Evolutionary conservation across 176 grass and related monocot species (phyloP), one percentile per base, ranked within the genome.

Genomic region (Oryza nivara): DNA sequence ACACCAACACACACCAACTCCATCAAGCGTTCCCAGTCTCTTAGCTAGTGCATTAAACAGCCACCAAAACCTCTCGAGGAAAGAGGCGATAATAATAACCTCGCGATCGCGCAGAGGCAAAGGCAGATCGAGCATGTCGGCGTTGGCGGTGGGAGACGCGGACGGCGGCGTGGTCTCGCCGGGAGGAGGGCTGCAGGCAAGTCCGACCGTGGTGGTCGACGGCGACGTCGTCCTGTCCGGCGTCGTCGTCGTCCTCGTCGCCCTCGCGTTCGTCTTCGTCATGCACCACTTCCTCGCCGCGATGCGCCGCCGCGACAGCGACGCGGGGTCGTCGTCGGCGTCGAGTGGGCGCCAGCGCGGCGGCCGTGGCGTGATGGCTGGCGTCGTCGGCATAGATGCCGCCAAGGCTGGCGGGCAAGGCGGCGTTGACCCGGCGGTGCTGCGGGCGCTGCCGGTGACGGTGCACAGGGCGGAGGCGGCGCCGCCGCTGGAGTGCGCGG

Each of bases 401-500:
- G 20, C 49, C 52, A 19, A 56, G 52, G 16, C 64, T 5, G 28
- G 22, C 5, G 35, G 20, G 5, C 23, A 73, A 7, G 88, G 77
- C 38, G 88, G 77, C 38, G 43, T 81, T 5, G 77, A 82, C 38
- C 65, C 79, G 9, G 75, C 34, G 71, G 28, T 65, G 46, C 87
- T 86, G 15, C 80, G 86, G 7, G 54, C 80, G 56, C 22, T 89
- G 58, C 89, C 79, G 44, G 73, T 85, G 11, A 78, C 80, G 23
- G 26, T 86, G 22, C 82, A 88, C 82, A 67, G 70, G 11, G 68
- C 78, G 11, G 88, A 87, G 87, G 92, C 75, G 22, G 28, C 28
- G 28, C 28, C 30, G 90, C 75, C 58, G 34, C 95, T 88, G 46
- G 89, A 94, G 78, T 88, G 87, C 79, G 86, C 85, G 11, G 95